Base-by-base conservation (phyloP, 2,329 filamentous ascomycete genomes). In the Leptosphaerulina australis region DNA sequence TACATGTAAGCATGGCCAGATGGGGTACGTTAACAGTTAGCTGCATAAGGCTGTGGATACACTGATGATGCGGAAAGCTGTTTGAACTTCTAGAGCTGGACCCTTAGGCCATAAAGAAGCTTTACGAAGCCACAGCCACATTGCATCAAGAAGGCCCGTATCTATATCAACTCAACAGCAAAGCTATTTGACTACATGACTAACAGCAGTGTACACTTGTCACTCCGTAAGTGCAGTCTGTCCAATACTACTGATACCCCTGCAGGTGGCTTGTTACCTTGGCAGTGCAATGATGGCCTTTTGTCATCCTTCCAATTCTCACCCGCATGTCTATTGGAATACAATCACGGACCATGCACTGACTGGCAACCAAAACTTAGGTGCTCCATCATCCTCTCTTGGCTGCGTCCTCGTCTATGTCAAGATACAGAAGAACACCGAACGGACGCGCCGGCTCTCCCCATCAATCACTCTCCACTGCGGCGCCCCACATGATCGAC, bases 381-480 rank as follows among this genome's bases (percentile, higher is more conserved):
- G 62, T 10, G 64, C 40, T 66, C 65, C 51, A 43, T 66, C 22
- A 18, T 65, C 20, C 53, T 68, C 15, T 54, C 63, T 14, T 37
- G 61, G 57, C 44, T 45, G 49, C 35, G 56, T 61, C 5, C 56
- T 62, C 28, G 60, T 62, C 48, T 36, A 17, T 40, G 64, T 65
- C 20, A 64, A 68, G 47, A 67, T 63, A 2, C 67, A 64, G 66
- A 68, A 69, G 38, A 69, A 69, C 53, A 50, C 50, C 22, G 61
- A 65, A n/a, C 66, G 64, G 24, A 59, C 62, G 41, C 52, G 50
- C 21, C 67, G 65, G 44, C 50, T 58, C 20, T 39, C 36, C 11
- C 15, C 25, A 14, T 17, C 10, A 8, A 4, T 4, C 5, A 29
- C 24, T 5, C 36, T 39, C 15, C 29, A 29, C 25, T 39, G 29